These are phyloP conservation scores for Lodderomyces theae DNA, from an alignment of 1,139 yeast species.

Conservation along the genomic window DNA sequence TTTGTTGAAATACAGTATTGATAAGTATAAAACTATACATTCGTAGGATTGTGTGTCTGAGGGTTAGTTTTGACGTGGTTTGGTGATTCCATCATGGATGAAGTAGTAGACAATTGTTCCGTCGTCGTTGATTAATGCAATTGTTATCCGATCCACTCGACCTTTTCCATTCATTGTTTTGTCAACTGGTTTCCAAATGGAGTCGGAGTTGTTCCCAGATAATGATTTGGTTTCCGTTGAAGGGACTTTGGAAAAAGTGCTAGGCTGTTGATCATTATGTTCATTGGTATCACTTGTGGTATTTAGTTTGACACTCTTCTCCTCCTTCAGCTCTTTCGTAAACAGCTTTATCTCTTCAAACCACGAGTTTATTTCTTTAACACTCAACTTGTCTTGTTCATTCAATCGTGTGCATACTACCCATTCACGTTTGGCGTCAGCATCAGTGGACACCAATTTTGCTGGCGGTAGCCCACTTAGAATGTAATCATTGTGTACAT, in stretches of 20 bases:
- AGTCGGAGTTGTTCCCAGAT: background rate
- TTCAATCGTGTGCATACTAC: constrained; percentile 26
- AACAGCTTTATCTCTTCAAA: constrained; percentile 22
- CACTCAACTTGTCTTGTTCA: constrained; percentile 14
- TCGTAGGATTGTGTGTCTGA: background rate
- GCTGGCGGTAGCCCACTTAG: constrained; percentile 33
- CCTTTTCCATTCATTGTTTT: constrained; percentile 3
- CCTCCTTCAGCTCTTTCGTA: background rate
- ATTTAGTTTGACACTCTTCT: too few species aligned
- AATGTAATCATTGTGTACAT: constrained; percentile 18
- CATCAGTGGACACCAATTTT: constrained; percentile 25
- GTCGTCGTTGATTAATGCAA: constrained; percentile 60
- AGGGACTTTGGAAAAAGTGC: too few species aligned
- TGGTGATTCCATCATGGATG: constrained; percentile 58
- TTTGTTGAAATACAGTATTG: background rate
- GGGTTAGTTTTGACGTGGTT: constrained; percentile 51
- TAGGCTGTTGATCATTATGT: too few species aligned
- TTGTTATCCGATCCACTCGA: constrained; percentile 42
- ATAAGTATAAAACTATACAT: background rate
- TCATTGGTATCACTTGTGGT: too few species aligned
- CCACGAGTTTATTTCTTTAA: constrained; percentile 31
- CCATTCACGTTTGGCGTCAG: constrained; percentile 28
- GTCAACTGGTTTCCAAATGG: constrained; percentile 3
- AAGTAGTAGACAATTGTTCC: constrained; percentile 68
- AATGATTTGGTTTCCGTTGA: too few species aligned